phyloP scores from a whole-genome alignment of 345 rosid genomes.

The Lepidium sativum region DNA sequence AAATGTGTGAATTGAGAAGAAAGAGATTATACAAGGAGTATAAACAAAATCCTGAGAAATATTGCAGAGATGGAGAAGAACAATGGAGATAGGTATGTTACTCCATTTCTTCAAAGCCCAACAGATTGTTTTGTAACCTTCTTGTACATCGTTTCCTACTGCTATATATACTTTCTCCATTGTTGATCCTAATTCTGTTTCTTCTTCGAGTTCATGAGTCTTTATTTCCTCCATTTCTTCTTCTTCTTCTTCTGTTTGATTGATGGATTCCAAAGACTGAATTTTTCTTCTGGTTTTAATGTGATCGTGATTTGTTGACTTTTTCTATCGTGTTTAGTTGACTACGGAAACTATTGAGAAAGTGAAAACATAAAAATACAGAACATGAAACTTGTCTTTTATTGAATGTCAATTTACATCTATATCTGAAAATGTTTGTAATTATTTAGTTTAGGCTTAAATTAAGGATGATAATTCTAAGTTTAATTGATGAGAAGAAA shows the following conservation, averaged over 20 bases:
- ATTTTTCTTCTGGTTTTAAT: not conserved
- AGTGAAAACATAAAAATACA: not conserved
- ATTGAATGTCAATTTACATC: not conserved
- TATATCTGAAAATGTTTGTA: too few species aligned
- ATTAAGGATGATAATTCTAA: not conserved
- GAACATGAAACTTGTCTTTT: not conserved
- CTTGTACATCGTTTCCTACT: slow-evolving; percentile 59
- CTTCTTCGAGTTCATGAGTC: slow-evolving; percentile 7
- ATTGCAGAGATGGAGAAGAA: slow-evolving; percentile 50
- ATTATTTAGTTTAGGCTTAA: too few species aligned
- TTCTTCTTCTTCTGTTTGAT: not conserved
- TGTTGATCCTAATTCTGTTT: not conserved
- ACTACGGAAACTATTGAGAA: slow-evolving; percentile 9
- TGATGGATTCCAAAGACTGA: not conserved
- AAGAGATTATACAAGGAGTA: slow-evolving; percentile 56
- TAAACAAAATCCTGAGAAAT: slow-evolving; percentile 53
- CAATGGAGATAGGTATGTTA: slow-evolving; percentile 41
- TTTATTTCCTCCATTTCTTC: slow-evolving; percentile 22
- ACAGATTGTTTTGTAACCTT: slow-evolving; percentile 56
- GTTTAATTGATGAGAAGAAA: not conserved
- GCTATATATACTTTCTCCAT: slow-evolving; percentile 59
- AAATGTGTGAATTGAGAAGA: not conserved
- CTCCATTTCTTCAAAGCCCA: slow-evolving; percentile 64
- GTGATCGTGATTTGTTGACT: not conserved
- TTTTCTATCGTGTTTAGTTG: slow-evolving; percentile 10